These are phyloP conservation scores for Thermomucor indicae-seudaticae DNA, from an alignment of 371 early-diverging fungal genomes.

Conservation along the genomic window DNA sequence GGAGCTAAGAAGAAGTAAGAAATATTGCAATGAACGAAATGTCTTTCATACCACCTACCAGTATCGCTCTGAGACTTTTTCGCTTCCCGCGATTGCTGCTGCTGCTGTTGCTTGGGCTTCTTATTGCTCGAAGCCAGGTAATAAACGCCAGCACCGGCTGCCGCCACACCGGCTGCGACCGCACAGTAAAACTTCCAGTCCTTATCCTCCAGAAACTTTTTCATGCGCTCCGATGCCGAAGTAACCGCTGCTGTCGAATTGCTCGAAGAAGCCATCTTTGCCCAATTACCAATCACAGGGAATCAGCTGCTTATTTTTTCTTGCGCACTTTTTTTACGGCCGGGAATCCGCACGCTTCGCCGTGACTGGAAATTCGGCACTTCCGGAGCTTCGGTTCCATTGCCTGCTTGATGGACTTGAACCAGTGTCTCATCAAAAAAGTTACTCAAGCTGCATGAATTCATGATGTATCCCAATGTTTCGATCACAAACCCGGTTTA, in stretches of 20 bases:
- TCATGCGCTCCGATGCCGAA: constrained; percentile 35
- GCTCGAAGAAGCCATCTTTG: neutral
- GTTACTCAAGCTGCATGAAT: no score
- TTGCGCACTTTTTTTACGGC: no score
- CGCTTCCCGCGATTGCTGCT: no score
- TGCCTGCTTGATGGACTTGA: no score
- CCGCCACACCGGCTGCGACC: constrained; percentile 58
- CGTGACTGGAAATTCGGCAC: no score
- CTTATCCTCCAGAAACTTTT: constrained; percentile 65
- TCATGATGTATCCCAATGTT: no score
- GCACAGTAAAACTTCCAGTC: constrained; percentile 80
- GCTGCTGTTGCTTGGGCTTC: constrained; percentile 18
- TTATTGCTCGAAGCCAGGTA: constrained; percentile 52
- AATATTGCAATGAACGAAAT: neutral
- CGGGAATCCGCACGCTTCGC: no score
- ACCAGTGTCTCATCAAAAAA: no score
- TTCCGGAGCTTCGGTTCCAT: no score
- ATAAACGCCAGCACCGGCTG: constrained; percentile 67
- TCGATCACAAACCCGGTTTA: no score
- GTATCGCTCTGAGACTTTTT: constrained; percentile 20
- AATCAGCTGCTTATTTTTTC: no score
- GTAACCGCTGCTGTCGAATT: constrained; percentile 8
- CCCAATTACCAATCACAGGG: no score
- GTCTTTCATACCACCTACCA: neutral
- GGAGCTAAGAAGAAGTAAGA: neutral